These are phyloP conservation scores for Thelonectria olida DNA, from an alignment of 2,329 filamentous ascomycete genomes.

Conservation along the genomic window DNA sequence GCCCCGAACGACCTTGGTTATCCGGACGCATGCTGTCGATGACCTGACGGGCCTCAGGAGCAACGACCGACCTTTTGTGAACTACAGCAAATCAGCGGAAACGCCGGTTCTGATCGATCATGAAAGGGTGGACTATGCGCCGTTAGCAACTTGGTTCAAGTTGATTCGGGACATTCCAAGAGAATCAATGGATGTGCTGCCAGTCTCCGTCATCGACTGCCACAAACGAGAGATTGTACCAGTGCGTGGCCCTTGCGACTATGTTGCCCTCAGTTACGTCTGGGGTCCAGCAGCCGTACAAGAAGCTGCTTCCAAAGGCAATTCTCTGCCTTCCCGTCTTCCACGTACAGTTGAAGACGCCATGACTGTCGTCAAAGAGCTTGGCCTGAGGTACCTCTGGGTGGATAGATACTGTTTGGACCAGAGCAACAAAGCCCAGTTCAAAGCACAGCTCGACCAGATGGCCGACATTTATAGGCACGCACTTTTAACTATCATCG, in stretches of 20 bases:
- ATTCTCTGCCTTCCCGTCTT: background rate
- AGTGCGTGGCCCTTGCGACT: constrained; percentile 13
- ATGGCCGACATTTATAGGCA: constrained; percentile 24
- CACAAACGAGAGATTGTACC: constrained; percentile 7
- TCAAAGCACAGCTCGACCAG: constrained; percentile 17
- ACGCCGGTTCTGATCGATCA: constrained; percentile 32
- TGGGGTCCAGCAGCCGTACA: constrained; percentile 7
- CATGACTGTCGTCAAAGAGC: constrained; percentile 17
- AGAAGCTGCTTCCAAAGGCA: background rate
- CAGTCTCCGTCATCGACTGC: constrained; percentile 19
- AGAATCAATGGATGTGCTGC: constrained; percentile 3
- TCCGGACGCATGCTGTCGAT: no score
- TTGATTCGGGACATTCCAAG: background rate
- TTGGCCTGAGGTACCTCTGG: constrained; percentile 20
- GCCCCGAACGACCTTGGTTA: background rate
- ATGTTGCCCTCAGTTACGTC: constrained; percentile 21
- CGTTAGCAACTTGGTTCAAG: background rate
- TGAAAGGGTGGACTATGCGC: background rate
- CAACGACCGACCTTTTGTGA: constrained; percentile 1
- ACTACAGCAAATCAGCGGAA: constrained; percentile 9
- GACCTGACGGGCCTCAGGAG: no score
- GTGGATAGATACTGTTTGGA: constrained; percentile 23
- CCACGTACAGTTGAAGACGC: constrained; percentile 21
- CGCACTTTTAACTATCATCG: constrained; percentile 16
- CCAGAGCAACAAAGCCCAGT: constrained; percentile 15